Conservation (phyloP, 2,329 filamentous ascomycete species). For the Fusarium zealandicum region DNA sequence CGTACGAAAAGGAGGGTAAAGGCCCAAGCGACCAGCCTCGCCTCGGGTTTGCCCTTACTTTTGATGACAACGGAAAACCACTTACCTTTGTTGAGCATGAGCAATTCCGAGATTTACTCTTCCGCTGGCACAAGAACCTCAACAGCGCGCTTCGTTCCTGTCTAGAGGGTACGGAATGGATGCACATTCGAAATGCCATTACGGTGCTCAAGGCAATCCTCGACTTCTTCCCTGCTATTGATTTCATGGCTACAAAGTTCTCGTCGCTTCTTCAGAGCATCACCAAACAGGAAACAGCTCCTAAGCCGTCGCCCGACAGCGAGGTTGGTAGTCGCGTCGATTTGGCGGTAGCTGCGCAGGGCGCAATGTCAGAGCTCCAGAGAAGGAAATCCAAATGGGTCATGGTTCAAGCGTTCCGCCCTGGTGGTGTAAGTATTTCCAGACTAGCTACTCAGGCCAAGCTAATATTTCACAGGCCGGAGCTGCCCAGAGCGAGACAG, state of each 20-base stretch:
- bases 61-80: constrained; percentile 72
- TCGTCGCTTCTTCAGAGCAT: constrained; percentile 71
- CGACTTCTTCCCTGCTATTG: constrained; percentile 85
- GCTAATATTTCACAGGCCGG: constrained; percentile 42
- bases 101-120: constrained; percentile 83
- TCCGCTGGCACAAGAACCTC: constrained; percentile 88
- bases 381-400: constrained; percentile 73
- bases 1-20: constrained; percentile 81
- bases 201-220: constrained; percentile 83
- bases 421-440: constrained; percentile 61
- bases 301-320: constrained; percentile 55
- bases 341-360: constrained; percentile 75
- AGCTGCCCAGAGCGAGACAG: constrained; percentile 41
- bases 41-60: constrained; percentile 78
- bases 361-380: constrained; percentile 73
- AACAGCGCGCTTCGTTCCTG: constrained; percentile 82
- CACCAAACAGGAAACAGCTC: constrained; percentile 64
- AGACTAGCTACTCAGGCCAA: not conserved
- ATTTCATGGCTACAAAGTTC: constrained; percentile 81
- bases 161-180: constrained; percentile 85
- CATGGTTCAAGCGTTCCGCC: constrained; percentile 75
- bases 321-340: constrained; percentile 72
- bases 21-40: constrained; percentile 61
- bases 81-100: constrained; percentile 80
- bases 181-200: constrained; percentile 97